A percentile compares a stretch with the other conserved stretches of the same genome.
Conservation (phyloP, 345 rosid genomes). For the Corchorus olitorius region DNA sequence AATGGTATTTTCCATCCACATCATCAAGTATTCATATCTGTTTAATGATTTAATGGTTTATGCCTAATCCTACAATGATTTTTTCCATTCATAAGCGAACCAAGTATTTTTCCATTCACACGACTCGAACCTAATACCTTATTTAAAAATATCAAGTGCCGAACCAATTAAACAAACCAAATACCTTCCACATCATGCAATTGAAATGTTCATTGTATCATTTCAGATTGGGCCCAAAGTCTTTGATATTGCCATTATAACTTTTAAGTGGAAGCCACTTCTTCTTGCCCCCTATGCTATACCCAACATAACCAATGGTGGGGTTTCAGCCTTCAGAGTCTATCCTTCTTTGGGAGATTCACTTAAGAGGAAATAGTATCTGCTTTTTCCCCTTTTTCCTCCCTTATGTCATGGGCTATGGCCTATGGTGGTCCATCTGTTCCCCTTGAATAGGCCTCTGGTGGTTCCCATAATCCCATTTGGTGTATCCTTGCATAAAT, state of each 20-base stretch:
- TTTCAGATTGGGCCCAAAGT: slow-evolving; percentile 36
- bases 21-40: too few relatives aligned
- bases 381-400: slow-evolving; percentile 30
- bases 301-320: slow-evolving; percentile 28
- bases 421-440: slow-evolving; percentile 35
- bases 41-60: too few relatives aligned
- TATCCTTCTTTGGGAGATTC: slow-evolving; percentile 24
- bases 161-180: too few relatives aligned
- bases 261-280: slow-evolving; percentile 55
- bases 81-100: too few relatives aligned
- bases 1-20: too few relatives aligned
- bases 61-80: too few relatives aligned
- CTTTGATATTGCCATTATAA: slow-evolving; percentile 32
- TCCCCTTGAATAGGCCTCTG: slow-evolving; percentile 21
- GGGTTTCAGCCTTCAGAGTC: slow-evolving; percentile 23
- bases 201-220: slow-evolving; percentile 32
- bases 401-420: slow-evolving; percentile 33
- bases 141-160: too few relatives aligned
- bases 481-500: slow-evolving; percentile 4
- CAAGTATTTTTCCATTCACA: too few relatives aligned
- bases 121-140: too few relatives aligned
- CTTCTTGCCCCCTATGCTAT: slow-evolving; percentile 29
- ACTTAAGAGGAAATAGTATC: slow-evolving; percentile 6
- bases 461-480: not conserved
- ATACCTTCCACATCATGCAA: slow-evolving; percentile 7